phyloP scores from a whole-genome alignment of 768 basidiomycete species.

The Lactarius vividus region DNA sequence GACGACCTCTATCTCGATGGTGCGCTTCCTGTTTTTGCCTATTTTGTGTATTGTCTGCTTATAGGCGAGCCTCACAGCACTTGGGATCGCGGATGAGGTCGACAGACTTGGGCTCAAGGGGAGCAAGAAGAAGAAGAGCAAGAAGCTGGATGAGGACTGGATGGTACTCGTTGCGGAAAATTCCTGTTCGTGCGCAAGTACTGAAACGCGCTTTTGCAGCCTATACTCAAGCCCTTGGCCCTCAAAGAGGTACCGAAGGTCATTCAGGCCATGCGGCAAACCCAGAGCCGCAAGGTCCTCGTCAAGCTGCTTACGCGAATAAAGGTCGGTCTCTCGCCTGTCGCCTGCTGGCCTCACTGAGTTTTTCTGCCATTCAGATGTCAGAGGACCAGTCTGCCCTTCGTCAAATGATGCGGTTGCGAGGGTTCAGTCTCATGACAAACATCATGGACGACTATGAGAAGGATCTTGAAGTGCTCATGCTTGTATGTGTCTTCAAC shows the following conservation, averaged over 20 bases:
- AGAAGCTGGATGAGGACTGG: slow-evolving; percentile 94
- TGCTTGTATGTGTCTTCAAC: slow-evolving; percentile 49
- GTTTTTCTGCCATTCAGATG: slow-evolving; percentile 47
- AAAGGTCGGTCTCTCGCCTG: slow-evolving; percentile 49
- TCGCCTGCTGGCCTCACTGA: background rate
- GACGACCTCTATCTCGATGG: slow-evolving; percentile 94
- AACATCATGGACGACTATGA: slow-evolving; percentile 78
- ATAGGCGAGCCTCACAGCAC: slow-evolving; percentile 48
- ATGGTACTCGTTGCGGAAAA: slow-evolving; percentile 47
- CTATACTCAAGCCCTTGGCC: slow-evolving; percentile 68
- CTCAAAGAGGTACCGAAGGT: slow-evolving; percentile 88
- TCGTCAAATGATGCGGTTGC: slow-evolving; percentile 84
- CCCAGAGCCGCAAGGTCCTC: slow-evolving; percentile 77
- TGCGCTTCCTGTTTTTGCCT: slow-evolving; percentile 32
- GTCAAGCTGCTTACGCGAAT: slow-evolving; percentile 82
- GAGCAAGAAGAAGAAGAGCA: slow-evolving; percentile 81
- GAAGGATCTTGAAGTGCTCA: slow-evolving; percentile 67
- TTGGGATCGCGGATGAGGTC: slow-evolving; percentile 92
- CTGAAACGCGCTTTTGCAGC: slow-evolving; percentile 43
- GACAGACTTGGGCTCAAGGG: slow-evolving; percentile 84
- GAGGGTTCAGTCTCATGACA: slow-evolving; percentile 91
- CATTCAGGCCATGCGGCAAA: slow-evolving; percentile 87
- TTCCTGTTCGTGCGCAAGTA: slow-evolving; percentile 5
- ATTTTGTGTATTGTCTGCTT: slow-evolving; percentile 1
- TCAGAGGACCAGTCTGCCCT: slow-evolving; percentile 79